Evolutionary conservation across 345 rosid species (phyloP), one percentile per base, ranked within the genome.

Genomic region (Pistacia integerrima): DNA sequence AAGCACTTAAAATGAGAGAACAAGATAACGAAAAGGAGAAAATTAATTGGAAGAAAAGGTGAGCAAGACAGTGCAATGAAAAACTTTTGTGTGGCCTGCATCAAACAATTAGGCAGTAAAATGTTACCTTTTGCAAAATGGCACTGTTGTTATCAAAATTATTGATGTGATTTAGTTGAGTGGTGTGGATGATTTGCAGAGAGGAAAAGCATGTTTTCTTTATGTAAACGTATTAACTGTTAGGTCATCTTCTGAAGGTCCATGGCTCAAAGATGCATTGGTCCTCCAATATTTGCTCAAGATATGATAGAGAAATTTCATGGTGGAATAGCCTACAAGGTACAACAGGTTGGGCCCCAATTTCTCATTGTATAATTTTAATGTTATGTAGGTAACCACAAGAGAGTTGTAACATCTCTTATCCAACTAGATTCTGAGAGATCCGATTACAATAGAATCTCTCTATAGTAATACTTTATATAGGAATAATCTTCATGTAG

Each of bases 301-400:
- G 61, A 72, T 20, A 20, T 33, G 76, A 78, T 46, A 58, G 68
- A 65, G 76, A 78, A n/a, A 44, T 54, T 49, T 58, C 73, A n/a
- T 55, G 9, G 25, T n/a, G 61, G 30, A 8, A 18, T 28, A 41
- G 64, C 3, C 14, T 16, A 25, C 4, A 30, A 69, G 22, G 49
- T 68, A 9, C 33, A 65, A 52, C 56, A 5, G 16, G n/a, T 48
- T 51, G 22, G 36, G 33, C 60, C 60, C 41, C 8, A 55, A 55
- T 2, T 33, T 55, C 49, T 55, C 11, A n/a, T 61, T 18, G 4
- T 12, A 35, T 56, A 12, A 2, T 28, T 69, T 7, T 12, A 5
- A 1, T 14, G 5, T 56, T 18, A 55, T 55, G 28, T 8, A 5
- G 17, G 1, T 16, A 9, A 28, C 28, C n/a, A 69, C 59, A 30